phyloP scores from a whole-genome alignment of 345 rosid genomes.

The Trapa incisa region DNA sequence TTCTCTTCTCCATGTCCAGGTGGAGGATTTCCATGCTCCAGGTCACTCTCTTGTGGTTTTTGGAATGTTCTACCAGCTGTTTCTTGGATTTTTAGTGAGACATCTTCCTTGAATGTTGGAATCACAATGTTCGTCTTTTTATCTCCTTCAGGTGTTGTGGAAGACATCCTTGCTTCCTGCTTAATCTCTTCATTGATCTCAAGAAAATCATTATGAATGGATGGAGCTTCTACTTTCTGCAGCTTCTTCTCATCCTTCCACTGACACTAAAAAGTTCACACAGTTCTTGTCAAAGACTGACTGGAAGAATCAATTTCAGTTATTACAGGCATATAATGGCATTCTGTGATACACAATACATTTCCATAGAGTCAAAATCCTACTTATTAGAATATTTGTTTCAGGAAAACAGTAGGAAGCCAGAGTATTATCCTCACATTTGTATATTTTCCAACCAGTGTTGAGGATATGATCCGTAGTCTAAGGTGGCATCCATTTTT shows the following conservation, averaged over 20 bases:
- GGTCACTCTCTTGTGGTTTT: slow-evolving; percentile 12
- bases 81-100: slow-evolving; percentile 13
- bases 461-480: too few species aligned
- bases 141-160: background rate
- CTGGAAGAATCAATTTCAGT: background rate
- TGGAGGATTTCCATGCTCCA: slow-evolving; percentile 12
- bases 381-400: too few species aligned
- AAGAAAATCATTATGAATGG: background rate
- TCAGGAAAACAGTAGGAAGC: too few species aligned
- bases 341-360: too few species aligned
- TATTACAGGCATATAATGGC: background rate
- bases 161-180: background rate
- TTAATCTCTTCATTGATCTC: background rate
- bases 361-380: too few species aligned
- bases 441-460: too few species aligned
- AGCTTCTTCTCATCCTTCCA: background rate
- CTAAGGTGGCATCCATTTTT: too few species aligned
- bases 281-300: background rate
- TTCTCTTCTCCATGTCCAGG: slow-evolving; percentile 14
- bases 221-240: background rate
- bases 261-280: background rate
- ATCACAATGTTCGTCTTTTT: too few species aligned
- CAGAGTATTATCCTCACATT: too few species aligned
- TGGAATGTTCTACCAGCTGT: slow-evolving; percentile 15
- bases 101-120: slow-evolving; percentile 8